Conservation (phyloP, 2,329 filamentous ascomycete genomes). For the Colletotrichum sp. region DNA sequence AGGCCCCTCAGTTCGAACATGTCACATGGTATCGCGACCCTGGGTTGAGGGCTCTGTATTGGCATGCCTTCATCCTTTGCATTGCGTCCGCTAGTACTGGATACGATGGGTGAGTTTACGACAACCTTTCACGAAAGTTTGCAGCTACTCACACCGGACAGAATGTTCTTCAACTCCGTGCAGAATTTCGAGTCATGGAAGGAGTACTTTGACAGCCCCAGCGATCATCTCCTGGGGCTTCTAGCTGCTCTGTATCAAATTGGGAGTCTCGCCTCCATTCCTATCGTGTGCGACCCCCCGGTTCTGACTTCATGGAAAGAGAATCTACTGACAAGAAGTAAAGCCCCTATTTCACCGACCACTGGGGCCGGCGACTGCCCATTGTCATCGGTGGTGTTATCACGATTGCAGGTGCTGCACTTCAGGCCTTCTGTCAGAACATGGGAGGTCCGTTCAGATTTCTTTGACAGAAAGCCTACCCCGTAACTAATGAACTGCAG, state of each 20-base stretch:
- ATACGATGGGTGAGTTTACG: constrained; percentile 55
- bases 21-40: constrained; percentile 60
- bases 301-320: not conserved
- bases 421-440: constrained; percentile 59
- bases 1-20: constrained; percentile 53
- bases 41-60: constrained; percentile 60
- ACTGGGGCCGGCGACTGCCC: constrained; percentile 56
- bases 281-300: constrained; percentile 49
- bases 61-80: constrained; percentile 55
- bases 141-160: constrained; percentile 21
- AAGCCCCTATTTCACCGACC: constrained; percentile 57
- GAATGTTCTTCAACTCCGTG: constrained; percentile 50
- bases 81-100: constrained; percentile 62
- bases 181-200: constrained; percentile 51
- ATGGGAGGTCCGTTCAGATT: constrained; percentile 31
- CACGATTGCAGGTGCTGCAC: constrained; percentile 60
- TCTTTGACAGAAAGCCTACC: too few species aligned
- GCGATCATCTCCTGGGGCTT: constrained; percentile 52
- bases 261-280: constrained; percentile 61
- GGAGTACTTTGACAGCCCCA: constrained; percentile 50
- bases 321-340: not conserved
- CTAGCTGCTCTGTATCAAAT: constrained; percentile 65
- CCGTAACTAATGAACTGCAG: not conserved
- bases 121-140: too few species aligned
- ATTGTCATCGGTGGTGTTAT: constrained; percentile 60